Evolutionary conservation across 768 basidiomycete species (phyloP).

Genomic region (Thelephora ganbajun): DNA sequence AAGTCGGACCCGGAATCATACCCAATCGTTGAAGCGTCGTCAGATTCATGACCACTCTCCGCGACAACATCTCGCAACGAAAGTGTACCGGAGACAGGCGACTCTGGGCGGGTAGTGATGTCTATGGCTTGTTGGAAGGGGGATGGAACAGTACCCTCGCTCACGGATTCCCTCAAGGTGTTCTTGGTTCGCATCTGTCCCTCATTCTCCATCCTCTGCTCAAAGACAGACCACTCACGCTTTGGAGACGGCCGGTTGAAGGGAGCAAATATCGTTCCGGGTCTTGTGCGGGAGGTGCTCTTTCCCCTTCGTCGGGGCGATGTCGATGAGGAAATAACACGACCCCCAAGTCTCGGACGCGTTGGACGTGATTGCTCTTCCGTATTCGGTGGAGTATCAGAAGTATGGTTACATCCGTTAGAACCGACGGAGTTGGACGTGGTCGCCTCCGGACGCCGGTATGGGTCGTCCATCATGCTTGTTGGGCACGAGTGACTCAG

Average conservation of each 20-base stretch:
- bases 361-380: no score
- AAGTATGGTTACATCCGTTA: no score
- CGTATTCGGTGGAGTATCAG: no score
- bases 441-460: no score
- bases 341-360: no score
- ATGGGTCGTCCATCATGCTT: no score
- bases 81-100: not conserved
- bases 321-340: no score
- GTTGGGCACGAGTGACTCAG: no score
- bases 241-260: not conserved
- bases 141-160: not conserved
- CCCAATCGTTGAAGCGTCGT: not conserved
- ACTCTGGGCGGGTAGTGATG: not conserved
- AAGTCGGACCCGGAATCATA: slow-evolving; percentile 1
- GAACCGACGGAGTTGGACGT: no score
- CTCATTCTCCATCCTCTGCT: slow-evolving; percentile 58
- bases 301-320: no score
- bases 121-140: not conserved
- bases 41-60: not conserved
- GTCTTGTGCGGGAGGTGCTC: no score
- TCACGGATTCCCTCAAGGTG: slow-evolving; percentile 1
- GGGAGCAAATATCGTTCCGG: no score
- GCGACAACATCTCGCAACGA: not conserved
- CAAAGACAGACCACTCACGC: slow-evolving; percentile 50
- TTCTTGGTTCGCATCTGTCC: slow-evolving; percentile 9